phyloP scores from a whole-genome alignment of 2,329 filamentous ascomycete genomes.

The Endoconidiophora laricicola region DNA sequence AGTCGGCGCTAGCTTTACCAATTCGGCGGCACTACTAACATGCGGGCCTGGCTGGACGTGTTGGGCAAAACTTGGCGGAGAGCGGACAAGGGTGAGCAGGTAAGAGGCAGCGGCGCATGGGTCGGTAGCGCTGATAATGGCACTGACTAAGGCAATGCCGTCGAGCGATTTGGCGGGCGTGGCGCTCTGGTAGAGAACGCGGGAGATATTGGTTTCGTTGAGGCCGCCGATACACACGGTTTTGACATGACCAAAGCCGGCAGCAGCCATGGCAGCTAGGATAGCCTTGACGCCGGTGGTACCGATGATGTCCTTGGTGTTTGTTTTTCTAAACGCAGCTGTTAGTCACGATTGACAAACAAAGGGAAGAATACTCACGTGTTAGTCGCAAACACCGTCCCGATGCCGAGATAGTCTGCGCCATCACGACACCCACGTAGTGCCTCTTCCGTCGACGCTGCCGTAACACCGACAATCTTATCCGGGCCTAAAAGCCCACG shows the following conservation, averaged over 20 bases:
- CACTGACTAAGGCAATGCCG: constrained; percentile 78
- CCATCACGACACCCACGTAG: constrained; percentile 52
- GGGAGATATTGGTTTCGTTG: constrained; percentile 57
- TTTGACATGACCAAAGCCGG: constrained; percentile 29
- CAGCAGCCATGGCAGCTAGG: constrained; percentile 38
- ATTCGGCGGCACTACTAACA: constrained; percentile 13
- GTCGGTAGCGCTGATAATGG: constrained; percentile 58
- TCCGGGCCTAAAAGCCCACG: constrained; percentile 55
- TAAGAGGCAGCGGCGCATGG: constrained; percentile 45
- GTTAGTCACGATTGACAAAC: constrained; percentile 23
- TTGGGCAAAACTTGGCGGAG: constrained; percentile 20
- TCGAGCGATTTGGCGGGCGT: constrained; percentile 44
- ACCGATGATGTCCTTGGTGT: constrained; percentile 56
- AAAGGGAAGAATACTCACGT: constrained; percentile 37
- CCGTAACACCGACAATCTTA: constrained; percentile 78
- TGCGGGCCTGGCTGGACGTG: neutral
- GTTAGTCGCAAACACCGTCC: constrained; percentile 71
- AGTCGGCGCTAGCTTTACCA: constrained; percentile 16
- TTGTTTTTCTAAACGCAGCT: constrained; percentile 39
- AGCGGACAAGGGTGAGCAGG: constrained; percentile 37
- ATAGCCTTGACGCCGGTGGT: constrained; percentile 40
- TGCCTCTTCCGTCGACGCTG: constrained; percentile 59
- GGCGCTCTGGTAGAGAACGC: constrained; percentile 54
- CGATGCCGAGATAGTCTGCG: constrained; percentile 84
- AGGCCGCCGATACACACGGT: constrained; percentile 83